phyloP scores from a whole-genome alignment of 2,329 filamentous ascomycete species.

The Clarireedia sp. region DNA sequence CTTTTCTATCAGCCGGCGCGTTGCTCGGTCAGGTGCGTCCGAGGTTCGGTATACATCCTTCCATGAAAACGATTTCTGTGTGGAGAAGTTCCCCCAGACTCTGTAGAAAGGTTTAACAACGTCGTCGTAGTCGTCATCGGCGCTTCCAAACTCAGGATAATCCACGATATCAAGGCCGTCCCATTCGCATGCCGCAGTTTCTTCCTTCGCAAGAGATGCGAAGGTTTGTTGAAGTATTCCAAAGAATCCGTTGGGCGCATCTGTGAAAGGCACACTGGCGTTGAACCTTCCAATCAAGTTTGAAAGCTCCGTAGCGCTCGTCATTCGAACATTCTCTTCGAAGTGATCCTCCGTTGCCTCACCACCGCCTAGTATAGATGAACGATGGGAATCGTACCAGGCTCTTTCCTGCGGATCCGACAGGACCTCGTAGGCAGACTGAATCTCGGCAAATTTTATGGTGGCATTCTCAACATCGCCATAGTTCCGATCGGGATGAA shows the following conservation, averaged over 20 bases:
- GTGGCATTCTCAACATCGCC: conserved; percentile 80
- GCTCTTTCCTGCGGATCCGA: conserved; percentile 91
- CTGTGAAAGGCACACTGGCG: conserved; percentile 68
- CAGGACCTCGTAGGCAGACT: conserved; percentile 90
- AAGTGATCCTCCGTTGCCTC: conserved; percentile 40
- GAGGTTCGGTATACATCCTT: conserved; percentile 75
- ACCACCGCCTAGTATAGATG: conserved; percentile 60
- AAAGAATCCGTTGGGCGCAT: conserved; percentile 77
- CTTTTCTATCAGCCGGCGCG: conserved; percentile 84
- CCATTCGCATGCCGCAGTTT: conserved; percentile 65
- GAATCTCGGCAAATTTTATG: conserved; percentile 79
- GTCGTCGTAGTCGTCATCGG: conserved; percentile 66
- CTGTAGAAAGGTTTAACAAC: conserved; percentile 76
- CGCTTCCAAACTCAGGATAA: conserved; percentile 77
- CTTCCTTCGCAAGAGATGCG: conserved; percentile 70
- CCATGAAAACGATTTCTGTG: conserved; percentile 82
- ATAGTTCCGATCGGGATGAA: conserved; percentile 92
- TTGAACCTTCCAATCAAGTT: conserved; percentile 74
- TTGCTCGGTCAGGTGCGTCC: conserved; percentile 78
- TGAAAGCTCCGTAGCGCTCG: conserved; percentile 72
- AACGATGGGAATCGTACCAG: conserved; percentile 95
- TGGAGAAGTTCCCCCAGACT: conserved; percentile 73
- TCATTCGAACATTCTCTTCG: conserved; percentile 65
- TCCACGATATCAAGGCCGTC: conserved; percentile 51
- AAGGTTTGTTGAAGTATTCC: conserved; percentile 72